Percentiles rank a stretch among this genome's conserved stretches.
Conservation (phyloP, 2,329 filamentous ascomycete genomes). For the Tolypocladium ovalisporum region DNA sequence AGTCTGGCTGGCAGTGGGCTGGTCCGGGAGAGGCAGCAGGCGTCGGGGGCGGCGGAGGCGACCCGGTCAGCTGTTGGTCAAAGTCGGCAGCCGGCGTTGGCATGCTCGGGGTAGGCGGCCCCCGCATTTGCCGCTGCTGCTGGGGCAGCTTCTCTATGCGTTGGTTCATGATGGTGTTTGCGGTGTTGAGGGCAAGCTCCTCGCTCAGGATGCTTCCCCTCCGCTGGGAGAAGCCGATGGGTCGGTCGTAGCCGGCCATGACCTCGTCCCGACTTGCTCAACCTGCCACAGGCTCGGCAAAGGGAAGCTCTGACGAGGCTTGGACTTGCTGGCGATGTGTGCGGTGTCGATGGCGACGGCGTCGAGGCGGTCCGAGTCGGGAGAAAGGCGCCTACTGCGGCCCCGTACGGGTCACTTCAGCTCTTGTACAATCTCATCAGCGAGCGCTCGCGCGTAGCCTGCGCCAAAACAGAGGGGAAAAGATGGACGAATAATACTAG, state of each 20-base stretch:
- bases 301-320: neutral
- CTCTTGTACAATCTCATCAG: constrained; percentile 3
- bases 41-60: constrained; percentile 53
- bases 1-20: constrained; percentile 52
- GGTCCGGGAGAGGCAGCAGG: constrained; percentile 56
- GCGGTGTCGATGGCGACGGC: neutral
- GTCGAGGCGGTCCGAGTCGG: neutral
- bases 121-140: constrained; percentile 32
- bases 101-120: constrained; percentile 57
- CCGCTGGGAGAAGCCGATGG: constrained; percentile 50
- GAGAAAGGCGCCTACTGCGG: constrained; percentile 3
- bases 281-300: neutral
- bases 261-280: neutral
- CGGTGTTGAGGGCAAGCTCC: constrained; percentile 43
- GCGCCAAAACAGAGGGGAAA: neutral
- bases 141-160: constrained; percentile 39
- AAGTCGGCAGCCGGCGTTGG: constrained; percentile 53
- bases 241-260: constrained; percentile 29
- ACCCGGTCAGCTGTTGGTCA: constrained; percentile 48
- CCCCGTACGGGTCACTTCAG: constrained; percentile 6
- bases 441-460: neutral
- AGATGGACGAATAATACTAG: neutral
- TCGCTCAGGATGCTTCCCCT: constrained; percentile 48
- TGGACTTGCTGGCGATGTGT: neutral
- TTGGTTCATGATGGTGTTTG: constrained; percentile 30